Conservation (phyloP, 345 rosid genomes). For the Atalantia buxifolia region DNA sequence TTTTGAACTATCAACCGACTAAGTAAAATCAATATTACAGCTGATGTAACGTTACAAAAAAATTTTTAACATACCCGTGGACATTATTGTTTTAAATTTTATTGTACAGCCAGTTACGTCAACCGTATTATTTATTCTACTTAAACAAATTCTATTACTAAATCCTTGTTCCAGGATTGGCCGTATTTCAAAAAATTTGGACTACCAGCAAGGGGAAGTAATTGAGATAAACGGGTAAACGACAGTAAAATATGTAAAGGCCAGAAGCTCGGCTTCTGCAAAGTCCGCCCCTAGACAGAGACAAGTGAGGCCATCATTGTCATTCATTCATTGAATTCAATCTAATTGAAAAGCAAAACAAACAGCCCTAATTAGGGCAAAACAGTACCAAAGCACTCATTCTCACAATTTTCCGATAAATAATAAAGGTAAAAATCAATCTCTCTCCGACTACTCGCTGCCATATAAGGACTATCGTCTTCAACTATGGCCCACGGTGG, state of each 20-base stretch:
- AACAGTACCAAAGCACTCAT: background rate
- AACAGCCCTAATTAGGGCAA: background rate
- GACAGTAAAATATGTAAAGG: background rate
- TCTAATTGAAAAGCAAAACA: background rate
- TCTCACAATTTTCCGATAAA: background rate
- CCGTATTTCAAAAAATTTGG: no score
- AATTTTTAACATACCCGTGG: no score
- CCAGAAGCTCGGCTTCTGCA: background rate
- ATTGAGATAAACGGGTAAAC: no score
- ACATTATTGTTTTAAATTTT: no score
- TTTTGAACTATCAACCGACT: no score
- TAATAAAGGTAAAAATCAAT: background rate
- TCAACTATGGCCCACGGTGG: slow-evolving; percentile 87
- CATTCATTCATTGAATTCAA: background rate
- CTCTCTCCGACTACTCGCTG: background rate
- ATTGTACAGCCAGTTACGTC: no score
- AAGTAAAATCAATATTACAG: no score
- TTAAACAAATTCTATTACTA: no score
- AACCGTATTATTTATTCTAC: no score
- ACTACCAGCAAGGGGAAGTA: no score
- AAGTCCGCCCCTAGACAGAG: background rate
- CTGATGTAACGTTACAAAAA: no score
- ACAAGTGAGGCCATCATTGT: background rate
- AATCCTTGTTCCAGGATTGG: no score
- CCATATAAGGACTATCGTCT: background rate